Conservation (phyloP, 306 rosid species). For the Cucurbita moschata region DNA sequence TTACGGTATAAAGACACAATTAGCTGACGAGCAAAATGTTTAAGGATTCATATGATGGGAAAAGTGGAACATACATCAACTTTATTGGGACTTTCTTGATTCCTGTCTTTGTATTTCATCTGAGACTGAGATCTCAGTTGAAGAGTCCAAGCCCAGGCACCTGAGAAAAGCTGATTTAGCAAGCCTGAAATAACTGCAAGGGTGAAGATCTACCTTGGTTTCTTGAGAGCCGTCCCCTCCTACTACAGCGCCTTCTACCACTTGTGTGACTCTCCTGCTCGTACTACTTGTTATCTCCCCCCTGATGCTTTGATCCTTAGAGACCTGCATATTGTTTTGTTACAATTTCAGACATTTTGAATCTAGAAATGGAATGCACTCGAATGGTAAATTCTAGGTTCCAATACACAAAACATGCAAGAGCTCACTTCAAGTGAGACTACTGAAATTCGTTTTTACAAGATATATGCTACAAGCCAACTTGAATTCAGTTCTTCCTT, state of each 20-base stretch:
- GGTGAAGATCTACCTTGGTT: conserved; percentile 25
- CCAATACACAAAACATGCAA: not conserved
- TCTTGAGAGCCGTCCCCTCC: conserved; percentile 28
- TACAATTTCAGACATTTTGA: not conserved
- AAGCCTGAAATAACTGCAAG: conserved; percentile 48
- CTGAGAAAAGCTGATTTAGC: conserved; percentile 68
- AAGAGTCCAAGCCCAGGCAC: conserved; percentile 62
- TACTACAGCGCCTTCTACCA: conserved; percentile 17
- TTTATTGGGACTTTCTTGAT: conserved; percentile 15
- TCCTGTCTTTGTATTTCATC: conserved; percentile 27
- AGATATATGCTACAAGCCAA: not conserved
- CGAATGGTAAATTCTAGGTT: not conserved
- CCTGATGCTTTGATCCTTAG: conserved; percentile 16
- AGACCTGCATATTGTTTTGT: conserved; percentile 23
- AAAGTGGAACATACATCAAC: conserved; percentile 10
- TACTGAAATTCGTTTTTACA: not conserved
- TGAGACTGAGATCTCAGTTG: conserved; percentile 24
- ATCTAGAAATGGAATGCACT: not conserved
- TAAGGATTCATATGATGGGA: not conserved
- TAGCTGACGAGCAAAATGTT: not conserved
- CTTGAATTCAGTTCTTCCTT: not conserved
- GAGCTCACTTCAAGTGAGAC: not conserved
- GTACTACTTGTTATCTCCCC: conserved; percentile 30
- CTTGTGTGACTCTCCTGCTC: conserved; percentile 28
- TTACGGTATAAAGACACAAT: not conserved